Conservation (phyloP, 1,284 basidiomycete genomes). For the Uromyces viciae-fabae region DNA sequence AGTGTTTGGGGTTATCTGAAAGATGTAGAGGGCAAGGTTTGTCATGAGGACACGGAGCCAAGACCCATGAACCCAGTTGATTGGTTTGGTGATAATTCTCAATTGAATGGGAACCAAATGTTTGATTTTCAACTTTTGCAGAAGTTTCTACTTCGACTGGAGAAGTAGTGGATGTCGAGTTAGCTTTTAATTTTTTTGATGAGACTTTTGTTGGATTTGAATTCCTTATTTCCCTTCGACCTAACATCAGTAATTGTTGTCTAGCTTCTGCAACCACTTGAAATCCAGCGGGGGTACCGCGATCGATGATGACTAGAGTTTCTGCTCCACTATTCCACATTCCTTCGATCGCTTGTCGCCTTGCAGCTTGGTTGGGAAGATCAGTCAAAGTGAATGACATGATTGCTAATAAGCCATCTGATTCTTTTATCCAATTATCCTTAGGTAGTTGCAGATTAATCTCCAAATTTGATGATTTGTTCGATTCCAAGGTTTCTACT, state of each 20-base stretch:
- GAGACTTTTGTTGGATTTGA: no score
- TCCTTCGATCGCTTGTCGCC: constrained; percentile 16
- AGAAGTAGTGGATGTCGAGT: constrained; percentile 8
- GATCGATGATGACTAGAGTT: constrained; percentile 70
- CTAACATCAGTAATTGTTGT: constrained; percentile 69
- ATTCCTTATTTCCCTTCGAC: constrained; percentile 53
- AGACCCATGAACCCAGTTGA: constrained; percentile 31
- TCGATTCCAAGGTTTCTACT: neutral
- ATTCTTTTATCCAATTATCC: neutral
- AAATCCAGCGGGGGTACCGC: constrained; percentile 73
- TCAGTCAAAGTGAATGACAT: constrained; percentile 40
- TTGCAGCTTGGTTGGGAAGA: constrained; percentile 31
- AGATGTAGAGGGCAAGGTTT: constrained; percentile 69
- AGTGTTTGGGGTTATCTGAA: constrained; percentile 57
- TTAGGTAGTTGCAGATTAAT: neutral
- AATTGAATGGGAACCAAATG: no score
- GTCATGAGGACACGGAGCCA: constrained; percentile 81
- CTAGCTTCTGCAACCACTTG: constrained; percentile 76
- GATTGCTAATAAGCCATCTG: constrained; percentile 27
- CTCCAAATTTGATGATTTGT: neutral
- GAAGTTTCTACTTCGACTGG: neutral
- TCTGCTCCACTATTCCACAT: constrained; percentile 48
- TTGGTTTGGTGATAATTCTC: no score
- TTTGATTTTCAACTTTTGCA: no score
- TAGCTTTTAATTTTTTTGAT: no score